A percentile compares a stretch with the other conserved stretches of the same genome.
Conservation (phyloP, 257 asterid genomes). For the Solanum paucissectum region DNA sequence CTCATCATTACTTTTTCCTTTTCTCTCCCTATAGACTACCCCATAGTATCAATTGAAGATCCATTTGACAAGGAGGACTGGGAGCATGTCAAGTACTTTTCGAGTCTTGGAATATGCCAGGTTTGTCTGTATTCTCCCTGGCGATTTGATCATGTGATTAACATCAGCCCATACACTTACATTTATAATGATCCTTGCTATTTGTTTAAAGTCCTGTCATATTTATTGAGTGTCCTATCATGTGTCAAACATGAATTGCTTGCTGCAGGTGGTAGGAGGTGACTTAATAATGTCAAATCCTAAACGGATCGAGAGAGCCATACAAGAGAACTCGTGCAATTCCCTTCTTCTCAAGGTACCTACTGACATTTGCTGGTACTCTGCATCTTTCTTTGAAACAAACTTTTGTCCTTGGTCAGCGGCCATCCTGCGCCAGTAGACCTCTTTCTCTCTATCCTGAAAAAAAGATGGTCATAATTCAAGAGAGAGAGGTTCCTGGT, state of each 20-base stretch:
- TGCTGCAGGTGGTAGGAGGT: conserved; percentile 84
- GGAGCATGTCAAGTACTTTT: conserved; percentile 74
- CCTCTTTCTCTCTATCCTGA: background rate
- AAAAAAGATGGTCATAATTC: background rate
- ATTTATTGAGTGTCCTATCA: background rate
- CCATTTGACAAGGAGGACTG: conserved; percentile 99
- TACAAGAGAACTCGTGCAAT: conserved; percentile 73
- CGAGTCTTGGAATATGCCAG: conserved; percentile 82
- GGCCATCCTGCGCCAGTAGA: background rate
- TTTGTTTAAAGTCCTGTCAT: background rate
- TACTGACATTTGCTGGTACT: conserved; percentile 7
- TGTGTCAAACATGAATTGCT: background rate
- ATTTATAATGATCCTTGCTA: background rate
- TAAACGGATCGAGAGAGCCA: conserved; percentile 86
- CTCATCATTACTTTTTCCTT: background rate
- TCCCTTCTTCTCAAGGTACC: conserved; percentile 82
- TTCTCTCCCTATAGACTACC: conserved; percentile 48
- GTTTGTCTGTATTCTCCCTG: conserved; percentile 25
- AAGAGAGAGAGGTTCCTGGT: background rate
- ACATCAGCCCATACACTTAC: background rate
- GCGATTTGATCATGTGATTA: background rate
- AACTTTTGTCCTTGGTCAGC: background rate
- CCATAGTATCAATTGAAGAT: conserved; percentile 88
- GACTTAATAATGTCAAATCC: conserved; percentile 81
- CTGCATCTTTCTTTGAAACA: background rate